These are phyloP conservation scores for Euphorbia schlechtendalii DNA, from an alignment of 441 rosid species.

Conservation along the genomic window DNA sequence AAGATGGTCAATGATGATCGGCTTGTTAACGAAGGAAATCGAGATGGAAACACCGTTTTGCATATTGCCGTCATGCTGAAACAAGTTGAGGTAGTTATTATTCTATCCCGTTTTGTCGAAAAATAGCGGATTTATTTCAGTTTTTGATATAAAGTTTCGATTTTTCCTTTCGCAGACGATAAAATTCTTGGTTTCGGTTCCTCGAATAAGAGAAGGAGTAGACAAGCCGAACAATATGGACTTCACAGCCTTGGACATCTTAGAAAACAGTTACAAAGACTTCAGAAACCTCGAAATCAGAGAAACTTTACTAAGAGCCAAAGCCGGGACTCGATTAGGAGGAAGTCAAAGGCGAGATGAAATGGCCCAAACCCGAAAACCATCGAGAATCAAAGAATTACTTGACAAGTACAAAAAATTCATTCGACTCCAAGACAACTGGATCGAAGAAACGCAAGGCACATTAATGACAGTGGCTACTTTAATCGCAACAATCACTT, in stretches of 20 bases:
- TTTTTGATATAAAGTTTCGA: neutral
- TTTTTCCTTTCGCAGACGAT: neutral
- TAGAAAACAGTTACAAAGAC: constrained; percentile 4
- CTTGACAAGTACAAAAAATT: neutral
- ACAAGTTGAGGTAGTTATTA: constrained; percentile 13
- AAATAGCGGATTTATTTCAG: neutral
- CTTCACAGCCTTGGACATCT: constrained; percentile 11
- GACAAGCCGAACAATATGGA: neutral
- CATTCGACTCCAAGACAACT: constrained; percentile 12
- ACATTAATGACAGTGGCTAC: constrained; percentile 30
- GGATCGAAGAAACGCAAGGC: constrained; percentile 31
- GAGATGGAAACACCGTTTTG: constrained; percentile 13
- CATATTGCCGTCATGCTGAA: constrained; percentile 6
- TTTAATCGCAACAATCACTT: constrained; percentile 33
- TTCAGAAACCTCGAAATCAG: constrained; percentile 1
- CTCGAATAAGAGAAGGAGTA: neutral
- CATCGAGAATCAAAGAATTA: neutral
- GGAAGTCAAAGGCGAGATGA: neutral
- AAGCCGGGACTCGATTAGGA: neutral
- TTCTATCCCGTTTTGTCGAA: neutral
- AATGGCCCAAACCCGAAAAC: neutral
- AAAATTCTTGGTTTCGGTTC: neutral
- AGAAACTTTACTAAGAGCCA: neutral
- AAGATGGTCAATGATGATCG: neutral
- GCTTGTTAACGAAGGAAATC: neutral